Conservation (phyloP, 2,329 filamentous ascomycete species). For the Curvularia verruculosa region DNA sequence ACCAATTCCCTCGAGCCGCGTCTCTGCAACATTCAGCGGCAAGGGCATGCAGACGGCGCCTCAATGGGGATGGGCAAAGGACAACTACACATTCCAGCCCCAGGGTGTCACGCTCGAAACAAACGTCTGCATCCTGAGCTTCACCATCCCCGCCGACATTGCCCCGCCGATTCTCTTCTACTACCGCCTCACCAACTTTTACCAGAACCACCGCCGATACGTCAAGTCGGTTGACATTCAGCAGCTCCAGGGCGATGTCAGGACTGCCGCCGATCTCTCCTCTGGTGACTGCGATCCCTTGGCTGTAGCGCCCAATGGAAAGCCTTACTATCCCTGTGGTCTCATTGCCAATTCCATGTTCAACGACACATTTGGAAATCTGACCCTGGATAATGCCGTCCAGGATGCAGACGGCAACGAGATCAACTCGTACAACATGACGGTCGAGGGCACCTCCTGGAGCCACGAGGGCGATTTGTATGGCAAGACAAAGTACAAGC, state of each 20-base stretch:
- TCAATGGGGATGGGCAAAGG: conserved; percentile 41
- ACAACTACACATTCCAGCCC: conserved; percentile 47
- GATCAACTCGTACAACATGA: conserved; percentile 72
- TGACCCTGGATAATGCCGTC: conserved; percentile 64
- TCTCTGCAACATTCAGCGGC: conserved; percentile 75
- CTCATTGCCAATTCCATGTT: conserved; percentile 96
- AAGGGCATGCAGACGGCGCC: conserved; percentile 44
- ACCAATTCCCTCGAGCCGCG: conserved; percentile 62
- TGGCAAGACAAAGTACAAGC: conserved; percentile 69
- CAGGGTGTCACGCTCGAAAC: conserved; percentile 40
- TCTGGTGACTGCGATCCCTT: conserved; percentile 78
- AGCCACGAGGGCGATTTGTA: conserved; percentile 81
- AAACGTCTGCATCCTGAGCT: conserved; percentile 72
- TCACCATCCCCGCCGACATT: conserved; percentile 80
- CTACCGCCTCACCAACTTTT: conserved; percentile 96
- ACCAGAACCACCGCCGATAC: conserved; percentile 97
- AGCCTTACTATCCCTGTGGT: conserved; percentile 91
- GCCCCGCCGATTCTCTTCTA: conserved; percentile 86
- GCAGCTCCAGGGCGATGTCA: conserved; percentile 77
- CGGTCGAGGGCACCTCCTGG: conserved; percentile 83
- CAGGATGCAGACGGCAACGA: conserved; percentile 44
- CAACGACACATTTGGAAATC: conserved; percentile 84
- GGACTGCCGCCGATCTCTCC: conserved; percentile 66
- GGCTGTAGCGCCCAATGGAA: conserved; percentile 47
- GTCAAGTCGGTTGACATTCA: conserved; percentile 85